Evolutionary conservation across 371 early-diverging fungal genomes (phyloP), one percentile per base, ranked within the genome.

Genomic region (Mortierella sp.): DNA sequence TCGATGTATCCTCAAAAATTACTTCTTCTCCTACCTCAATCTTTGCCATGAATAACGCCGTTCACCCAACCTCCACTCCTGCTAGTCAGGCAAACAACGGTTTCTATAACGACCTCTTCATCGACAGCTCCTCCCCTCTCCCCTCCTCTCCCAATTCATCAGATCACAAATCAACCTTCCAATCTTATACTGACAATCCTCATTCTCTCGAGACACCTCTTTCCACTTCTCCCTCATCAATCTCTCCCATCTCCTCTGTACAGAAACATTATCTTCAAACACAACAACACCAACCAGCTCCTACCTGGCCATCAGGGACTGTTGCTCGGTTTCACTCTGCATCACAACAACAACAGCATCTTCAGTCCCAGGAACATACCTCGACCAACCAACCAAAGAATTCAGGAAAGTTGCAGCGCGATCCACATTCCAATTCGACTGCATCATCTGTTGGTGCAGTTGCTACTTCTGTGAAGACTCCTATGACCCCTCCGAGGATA

Each of bases 401-500:
- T 13, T 34, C 60, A 59, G 42, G 9, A 59, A 40, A 23, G 60
- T 22, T 59, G 35, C 26, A 23, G 22, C 13, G n/a, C 23, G 26
- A 45, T 45, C 49, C 64, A 56, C 55, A 62, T 47, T 49, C 55
- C 47, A 32, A 51, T 51, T 51, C 28, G 13, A n/a, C 10, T 49
- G 6, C 26, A 13, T 28, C 62, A 15, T 19, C 66, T 34, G 53
- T 53, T 23, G 61, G 57, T 43, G 37, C 66, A 42, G 53, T 56
- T 61, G 57, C 57, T 45, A 45, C 61, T 34, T 64, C 68, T 32
- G 1, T 47, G 2, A 42, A 68, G 15, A 64, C 32, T 0, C 75
- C 66, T 9, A 75, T 75, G 75, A 69, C 75, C 34, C 75, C 75
- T 15, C 75, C 75, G 55, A 64, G 75, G 75, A 68, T 68, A 68